Evolutionary conservation across 768 basidiomycete genomes (phyloP).

Genomic region (Xerocomellus dryophilus): DNA sequence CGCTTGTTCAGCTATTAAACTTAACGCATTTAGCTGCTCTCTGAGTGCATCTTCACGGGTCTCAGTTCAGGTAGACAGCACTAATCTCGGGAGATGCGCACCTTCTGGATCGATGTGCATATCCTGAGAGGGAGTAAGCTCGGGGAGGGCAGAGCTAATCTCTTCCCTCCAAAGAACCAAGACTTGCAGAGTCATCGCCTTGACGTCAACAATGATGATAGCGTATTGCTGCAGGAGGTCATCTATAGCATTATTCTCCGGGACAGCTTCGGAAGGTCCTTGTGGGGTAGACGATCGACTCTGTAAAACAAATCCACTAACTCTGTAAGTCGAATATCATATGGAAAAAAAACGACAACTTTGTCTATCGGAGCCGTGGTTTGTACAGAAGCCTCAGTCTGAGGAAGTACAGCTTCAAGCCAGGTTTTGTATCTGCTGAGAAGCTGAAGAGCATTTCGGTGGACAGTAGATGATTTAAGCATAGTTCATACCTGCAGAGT

Average conservation of each 20-base stretch:
- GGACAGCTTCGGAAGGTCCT: conserved; percentile 43
- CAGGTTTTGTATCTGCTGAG: conserved; percentile 76
- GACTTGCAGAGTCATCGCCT: conserved; percentile 50
- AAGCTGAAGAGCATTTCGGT: conserved; percentile 47
- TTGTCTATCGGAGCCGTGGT: conserved; percentile 35
- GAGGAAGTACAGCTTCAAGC: conserved; percentile 58
- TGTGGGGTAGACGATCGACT: conserved; percentile 55
- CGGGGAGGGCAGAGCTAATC: conserved; percentile 60
- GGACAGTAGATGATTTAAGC: not conserved
- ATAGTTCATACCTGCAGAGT: conserved; percentile 69
- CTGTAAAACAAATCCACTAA: conserved; percentile 21
- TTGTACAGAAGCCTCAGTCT: conserved; percentile 39
- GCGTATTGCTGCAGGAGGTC: conserved; percentile 69
- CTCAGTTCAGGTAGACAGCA: not conserved
- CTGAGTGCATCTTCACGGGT: conserved; percentile 49
- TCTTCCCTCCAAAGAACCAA: conserved; percentile 65
- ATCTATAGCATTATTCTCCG: conserved; percentile 58
- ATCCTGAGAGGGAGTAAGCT: conserved; percentile 33
- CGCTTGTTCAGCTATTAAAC: conserved; percentile 52
- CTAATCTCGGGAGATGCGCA: conserved; percentile 25
- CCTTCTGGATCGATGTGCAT: conserved; percentile 48
- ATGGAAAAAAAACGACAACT: conserved; percentile 26
- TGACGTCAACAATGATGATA: conserved; percentile 67
- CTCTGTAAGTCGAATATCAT: not conserved
- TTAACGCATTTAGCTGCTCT: conserved; percentile 48